phyloP scores from a whole-genome alignment of 2,329 filamentous ascomycete species.

The Penicillium sp. region DNA sequence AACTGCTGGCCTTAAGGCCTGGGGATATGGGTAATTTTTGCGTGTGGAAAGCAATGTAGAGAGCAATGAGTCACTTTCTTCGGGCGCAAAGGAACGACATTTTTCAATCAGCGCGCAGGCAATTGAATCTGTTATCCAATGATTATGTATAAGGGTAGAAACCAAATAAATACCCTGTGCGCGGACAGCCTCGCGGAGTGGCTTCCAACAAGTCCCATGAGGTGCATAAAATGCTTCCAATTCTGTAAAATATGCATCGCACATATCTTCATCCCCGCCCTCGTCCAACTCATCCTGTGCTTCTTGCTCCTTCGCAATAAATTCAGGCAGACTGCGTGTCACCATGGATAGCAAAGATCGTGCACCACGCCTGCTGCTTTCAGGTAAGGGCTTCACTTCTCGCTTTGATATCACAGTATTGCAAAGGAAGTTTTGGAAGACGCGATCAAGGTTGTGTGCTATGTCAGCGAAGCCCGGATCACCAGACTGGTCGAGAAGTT shows the following conservation, averaged over 20 bases:
- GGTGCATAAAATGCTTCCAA: conserved; percentile 40
- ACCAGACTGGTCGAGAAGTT: conserved; percentile 31
- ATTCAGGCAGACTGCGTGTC: conserved; percentile 36
- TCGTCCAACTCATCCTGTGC: conserved; percentile 33
- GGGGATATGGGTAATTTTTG: conserved; percentile 29
- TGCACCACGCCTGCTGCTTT: conserved; percentile 20
- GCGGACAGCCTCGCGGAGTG: conserved; percentile 42
- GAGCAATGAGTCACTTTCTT: conserved; percentile 37
- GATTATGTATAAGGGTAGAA: conserved; percentile 35
- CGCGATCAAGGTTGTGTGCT: conserved; percentile 33
- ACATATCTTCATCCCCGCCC: conserved; percentile 40
- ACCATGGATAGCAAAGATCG: conserved; percentile 41
- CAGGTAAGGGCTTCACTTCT: neutral
- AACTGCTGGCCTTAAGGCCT: conserved; percentile 24
- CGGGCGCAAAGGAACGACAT: conserved; percentile 31
- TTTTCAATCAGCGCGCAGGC: conserved; percentile 35
- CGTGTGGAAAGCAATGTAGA: conserved; percentile 33
- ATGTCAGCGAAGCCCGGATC: conserved; percentile 37
- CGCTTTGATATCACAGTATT: conserved; percentile 28
- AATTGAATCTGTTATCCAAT: conserved; percentile 35
- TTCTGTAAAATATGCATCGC: conserved; percentile 43
- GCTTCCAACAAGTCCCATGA: conserved; percentile 37
- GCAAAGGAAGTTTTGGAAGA: conserved; percentile 38
- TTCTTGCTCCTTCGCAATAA: conserved; percentile 39
- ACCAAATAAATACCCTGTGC: conserved; percentile 41